Percentiles rank a stretch among this genome's conserved stretches.
phyloP scores from a whole-genome alignment of 495 filamentous ascomycete genomes.

The Ramalina peruviana region DNA sequence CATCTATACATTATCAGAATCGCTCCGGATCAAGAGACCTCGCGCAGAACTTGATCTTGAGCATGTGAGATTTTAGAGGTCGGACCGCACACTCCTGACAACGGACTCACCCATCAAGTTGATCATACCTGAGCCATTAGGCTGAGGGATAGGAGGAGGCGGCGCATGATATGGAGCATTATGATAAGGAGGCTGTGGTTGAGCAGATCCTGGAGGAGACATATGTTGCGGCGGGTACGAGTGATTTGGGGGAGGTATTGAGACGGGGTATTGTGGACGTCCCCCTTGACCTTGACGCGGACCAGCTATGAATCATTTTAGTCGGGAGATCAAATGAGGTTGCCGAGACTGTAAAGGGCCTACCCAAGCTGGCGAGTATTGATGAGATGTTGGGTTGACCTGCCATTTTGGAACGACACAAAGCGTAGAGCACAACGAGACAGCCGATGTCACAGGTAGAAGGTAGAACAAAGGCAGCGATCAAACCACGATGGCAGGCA shows the following conservation, averaged over 20 bases:
- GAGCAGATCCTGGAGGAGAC: slow-evolving; percentile 8
- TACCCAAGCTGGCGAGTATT: slow-evolving; percentile 42
- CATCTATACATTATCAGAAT: slow-evolving; percentile 30
- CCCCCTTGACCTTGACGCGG: no score
- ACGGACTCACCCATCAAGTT: slow-evolving; percentile 32
- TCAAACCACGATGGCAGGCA: no score
- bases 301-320: no score
- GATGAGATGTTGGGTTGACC: slow-evolving; percentile 36
- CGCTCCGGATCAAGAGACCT: no score
- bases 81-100: no score
- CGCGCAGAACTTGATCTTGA: no score
- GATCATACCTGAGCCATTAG: slow-evolving; percentile 50
- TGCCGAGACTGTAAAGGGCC: slow-evolving; percentile 4
- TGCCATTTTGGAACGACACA: slow-evolving; percentile 20
- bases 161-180: slow-evolving; percentile 26
- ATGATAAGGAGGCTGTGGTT: slow-evolving; percentile 21
- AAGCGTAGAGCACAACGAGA: background rate
- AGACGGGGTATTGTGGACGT: no score
- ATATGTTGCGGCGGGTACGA: slow-evolving; percentile 26
- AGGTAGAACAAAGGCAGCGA: no score
- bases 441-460: background rate
- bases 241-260: slow-evolving; percentile 19
- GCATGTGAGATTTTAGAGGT: no score
- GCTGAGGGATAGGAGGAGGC: slow-evolving; percentile 40
- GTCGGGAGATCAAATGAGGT: background rate